phyloP scores from a whole-genome alignment of 1,284 basidiomycete species.

The Ustilago lituana region DNA sequence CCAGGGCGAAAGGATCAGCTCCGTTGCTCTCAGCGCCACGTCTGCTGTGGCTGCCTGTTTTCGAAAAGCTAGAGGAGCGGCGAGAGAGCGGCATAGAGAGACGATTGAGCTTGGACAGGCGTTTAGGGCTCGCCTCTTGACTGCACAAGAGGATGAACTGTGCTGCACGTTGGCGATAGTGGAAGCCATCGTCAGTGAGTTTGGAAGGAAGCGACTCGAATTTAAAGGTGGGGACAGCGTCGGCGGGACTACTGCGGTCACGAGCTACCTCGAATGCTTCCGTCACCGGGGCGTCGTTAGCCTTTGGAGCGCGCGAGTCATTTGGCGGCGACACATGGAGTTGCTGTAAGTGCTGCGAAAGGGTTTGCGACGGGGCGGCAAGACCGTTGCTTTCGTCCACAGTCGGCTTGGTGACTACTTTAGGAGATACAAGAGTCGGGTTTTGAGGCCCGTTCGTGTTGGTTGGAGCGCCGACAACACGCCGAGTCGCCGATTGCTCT shows the following conservation, averaged over 20 bases:
- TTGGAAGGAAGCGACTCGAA: constrained; percentile 26
- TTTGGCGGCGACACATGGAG: constrained; percentile 15
- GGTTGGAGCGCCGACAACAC: not conserved
- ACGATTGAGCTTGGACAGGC: constrained; percentile 14
- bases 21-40: not conserved
- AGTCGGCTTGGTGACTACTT: too few species aligned
- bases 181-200: constrained; percentile 37
- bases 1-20: not conserved
- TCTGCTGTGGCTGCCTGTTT: not conserved
- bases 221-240: constrained; percentile 1
- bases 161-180: constrained; percentile 38
- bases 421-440: not conserved
- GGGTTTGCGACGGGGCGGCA: constrained; percentile 3
- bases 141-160: constrained; percentile 40
- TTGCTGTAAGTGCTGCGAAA: constrained; percentile 21
- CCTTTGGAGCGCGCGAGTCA: not conserved
- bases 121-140: constrained; percentile 22
- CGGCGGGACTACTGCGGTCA: not conserved
- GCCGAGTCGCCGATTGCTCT: not conserved
- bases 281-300: not conserved
- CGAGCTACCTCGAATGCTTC: not conserved
- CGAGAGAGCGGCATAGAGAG: constrained; percentile 10
- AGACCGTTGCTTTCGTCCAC: too few species aligned
- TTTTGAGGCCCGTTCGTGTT: not conserved
- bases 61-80: not conserved